Evolutionary conservation across 139 green algal genomes (phyloP).

Genomic region (Chlorokybus atmophyticus): DNA sequence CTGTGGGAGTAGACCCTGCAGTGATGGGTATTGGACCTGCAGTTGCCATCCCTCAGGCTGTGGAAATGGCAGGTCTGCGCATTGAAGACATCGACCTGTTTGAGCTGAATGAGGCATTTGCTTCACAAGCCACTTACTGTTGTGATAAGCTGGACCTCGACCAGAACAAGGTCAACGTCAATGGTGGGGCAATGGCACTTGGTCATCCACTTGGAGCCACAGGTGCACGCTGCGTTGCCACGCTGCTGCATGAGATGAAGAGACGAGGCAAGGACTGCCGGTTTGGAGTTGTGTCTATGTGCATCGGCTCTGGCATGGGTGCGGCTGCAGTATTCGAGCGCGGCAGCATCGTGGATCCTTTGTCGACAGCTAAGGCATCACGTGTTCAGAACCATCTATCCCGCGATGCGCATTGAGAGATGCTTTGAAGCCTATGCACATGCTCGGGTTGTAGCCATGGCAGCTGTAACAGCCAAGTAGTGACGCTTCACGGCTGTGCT

Average conservation of each 20-base stretch:
- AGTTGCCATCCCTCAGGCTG: conserved; percentile 82
- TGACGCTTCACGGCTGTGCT: too few species aligned
- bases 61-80: conserved; percentile 41
- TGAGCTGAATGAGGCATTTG: conserved; percentile 86
- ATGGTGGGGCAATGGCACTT: conserved; percentile 92
- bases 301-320: conserved; percentile 64
- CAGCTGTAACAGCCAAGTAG: too few species aligned
- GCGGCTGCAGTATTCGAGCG: conserved; percentile 34
- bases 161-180: conserved; percentile 81
- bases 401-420: too few species aligned
- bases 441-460: too few species aligned
- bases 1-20: conserved; percentile 81
- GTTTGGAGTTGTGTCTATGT: conserved; percentile 96
- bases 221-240: conserved; percentile 66
- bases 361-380: too few species aligned
- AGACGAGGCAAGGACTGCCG: conserved; percentile 58
- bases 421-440: too few species aligned
- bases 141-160: conserved; percentile 75
- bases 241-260: conserved; percentile 90
- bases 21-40: conserved; percentile 95
- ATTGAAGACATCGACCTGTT: conserved; percentile 92
- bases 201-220: conserved; percentile 81
- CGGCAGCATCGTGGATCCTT: too few species aligned
- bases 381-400: too few species aligned
- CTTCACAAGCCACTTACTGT: conserved; percentile 73